Evolutionary conservation across 768 basidiomycete species (phyloP), one percentile per base, ranked within the genome.

Genomic region (Auricularia sp.): DNA sequence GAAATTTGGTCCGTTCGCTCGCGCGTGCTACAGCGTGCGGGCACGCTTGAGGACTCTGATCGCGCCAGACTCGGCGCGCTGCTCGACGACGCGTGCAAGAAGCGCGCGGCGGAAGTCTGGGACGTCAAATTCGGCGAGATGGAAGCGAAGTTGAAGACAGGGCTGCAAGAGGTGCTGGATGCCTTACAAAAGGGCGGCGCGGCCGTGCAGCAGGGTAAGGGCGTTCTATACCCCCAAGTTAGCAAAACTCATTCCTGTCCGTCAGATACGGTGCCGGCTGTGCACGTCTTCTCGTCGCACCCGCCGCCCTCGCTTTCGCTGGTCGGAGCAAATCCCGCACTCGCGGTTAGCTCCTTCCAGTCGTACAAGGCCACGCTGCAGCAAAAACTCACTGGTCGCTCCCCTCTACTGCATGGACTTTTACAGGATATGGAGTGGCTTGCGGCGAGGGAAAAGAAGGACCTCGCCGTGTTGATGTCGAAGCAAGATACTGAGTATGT

Each of bases 1-100:
- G 87, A 87, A 47, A 82, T 92, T 7, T 93, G 92, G 91, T 81
- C 78, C 39, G 73, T 91, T n/a, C 80, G 89, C 37, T 63, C 61
- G 36, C 56, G 73, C 75, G 33, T 83, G 79, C 47, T 75, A 82
- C 54, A 75, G 77, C 65, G 58, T 85, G 81, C 73, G 73, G 11
- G 79, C 80, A 16, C 73, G n/a, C 76, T 92, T 47, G 77, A 78
- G 24, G 71, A 72, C 1, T 61, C 72, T 21, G 90, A 95, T 73
- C 77, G 73, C 62, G 63, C 33, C 1, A 71, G 75, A 14, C 70
- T 92, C 3, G 72, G 72, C 36, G 70, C 70, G 7, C 71, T 83
- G 36, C 69, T 92, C 61, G 85, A 91, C 69, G 75, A 77, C 13
- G 75, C 82, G 18, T 85, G 81, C 68, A 79, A 80, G n/a, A 74